Conservation (phyloP, 1,284 basidiomycete species). For the Grifola frondosa region DNA sequence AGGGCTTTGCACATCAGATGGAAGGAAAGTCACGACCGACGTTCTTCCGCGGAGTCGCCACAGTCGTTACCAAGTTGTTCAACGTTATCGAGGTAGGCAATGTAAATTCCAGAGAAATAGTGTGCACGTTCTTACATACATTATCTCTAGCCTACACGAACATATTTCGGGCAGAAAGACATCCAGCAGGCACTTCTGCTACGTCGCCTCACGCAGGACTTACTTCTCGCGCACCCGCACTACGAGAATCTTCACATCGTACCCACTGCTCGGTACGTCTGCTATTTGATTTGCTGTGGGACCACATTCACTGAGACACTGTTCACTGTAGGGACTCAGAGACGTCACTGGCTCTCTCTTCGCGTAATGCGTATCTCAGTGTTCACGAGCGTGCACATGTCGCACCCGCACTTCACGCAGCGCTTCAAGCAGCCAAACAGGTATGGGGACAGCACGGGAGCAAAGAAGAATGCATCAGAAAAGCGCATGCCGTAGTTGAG, state of each 20-base stretch:
- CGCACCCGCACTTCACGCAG: constrained; percentile 76
- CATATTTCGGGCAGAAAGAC: constrained; percentile 98
- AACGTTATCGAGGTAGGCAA: constrained; percentile 81
- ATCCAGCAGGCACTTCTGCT: constrained; percentile 94
- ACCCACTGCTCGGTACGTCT: constrained; percentile 68
- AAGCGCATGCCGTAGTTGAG: constrained; percentile 43
- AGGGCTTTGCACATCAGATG: constrained; percentile 85
- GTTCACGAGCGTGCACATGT: constrained; percentile 54
- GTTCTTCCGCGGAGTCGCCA: constrained; percentile 96
- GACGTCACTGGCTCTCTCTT: constrained; percentile 81
- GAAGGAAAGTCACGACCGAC: constrained; percentile 83
- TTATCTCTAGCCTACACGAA: constrained; percentile 71
- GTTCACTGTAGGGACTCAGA: constrained; percentile 40
- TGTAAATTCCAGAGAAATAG: neutral
- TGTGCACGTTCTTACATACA: neutral
- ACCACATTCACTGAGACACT: neutral
- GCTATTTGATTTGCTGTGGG: constrained; percentile 16
- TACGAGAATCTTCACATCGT: constrained; percentile 75
- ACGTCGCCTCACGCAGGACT: constrained; percentile 80
- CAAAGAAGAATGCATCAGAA: constrained; percentile 55
- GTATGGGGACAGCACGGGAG: constrained; percentile 53
- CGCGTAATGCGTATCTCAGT: constrained; percentile 86
- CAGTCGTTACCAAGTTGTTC: constrained; percentile 94
- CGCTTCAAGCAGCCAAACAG: constrained; percentile 56
- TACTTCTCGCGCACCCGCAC: constrained; percentile 77